Base-by-base conservation (phyloP, 768 basidiomycete genomes). In the Leccinum rimulosum region DNA sequence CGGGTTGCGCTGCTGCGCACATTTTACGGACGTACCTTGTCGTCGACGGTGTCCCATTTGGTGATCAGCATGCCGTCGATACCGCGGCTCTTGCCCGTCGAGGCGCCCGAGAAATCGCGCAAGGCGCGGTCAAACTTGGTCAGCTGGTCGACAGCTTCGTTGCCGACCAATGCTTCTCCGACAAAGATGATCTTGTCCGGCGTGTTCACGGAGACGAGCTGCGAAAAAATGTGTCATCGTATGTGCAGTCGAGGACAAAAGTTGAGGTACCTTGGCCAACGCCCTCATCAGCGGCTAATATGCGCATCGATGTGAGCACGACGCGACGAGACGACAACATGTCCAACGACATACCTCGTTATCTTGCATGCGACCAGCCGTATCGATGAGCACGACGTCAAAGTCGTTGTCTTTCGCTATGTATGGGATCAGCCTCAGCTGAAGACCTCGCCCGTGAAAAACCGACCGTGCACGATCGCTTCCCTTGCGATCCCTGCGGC, bases 161-260 rank as follows among this genome's bases (percentile, higher is more conserved):
- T 99, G 7, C 97, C 97, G 6, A 98, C 97, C 43, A 98, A 79
- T 0, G 97, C 97, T 74, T 99, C 97, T 54, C 97, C 97, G 47
- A 99, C 97, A 66, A 99, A 99, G 57, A 98, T 82, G 66, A 98
- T 92, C 75, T 95, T 98, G 80, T 99, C 97, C 0, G 97, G 96
- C 57, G 80, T 91, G 74, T 99, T 99, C 55, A 91, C 89, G 0
- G 91, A 78, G 30, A 99, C 94, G 59, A 99, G 84, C 90, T 95
- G 28, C 8, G 28, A 67, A 17, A 17, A 48, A 12, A 30, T 2
- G 51, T 52, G 57, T 60, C 56, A 61, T 15, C 12, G 28, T 38
- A 30, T 33, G 36, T 47, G 31, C 55, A 45, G 15, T 19, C 22
- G 25, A 53, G 19, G 36, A 15, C 25, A 5, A 36, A 15, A 28